These are phyloP conservation scores for Ophiorrhiza pumila DNA, from an alignment of 257 asterid genomes.

Conservation along the genomic window DNA sequence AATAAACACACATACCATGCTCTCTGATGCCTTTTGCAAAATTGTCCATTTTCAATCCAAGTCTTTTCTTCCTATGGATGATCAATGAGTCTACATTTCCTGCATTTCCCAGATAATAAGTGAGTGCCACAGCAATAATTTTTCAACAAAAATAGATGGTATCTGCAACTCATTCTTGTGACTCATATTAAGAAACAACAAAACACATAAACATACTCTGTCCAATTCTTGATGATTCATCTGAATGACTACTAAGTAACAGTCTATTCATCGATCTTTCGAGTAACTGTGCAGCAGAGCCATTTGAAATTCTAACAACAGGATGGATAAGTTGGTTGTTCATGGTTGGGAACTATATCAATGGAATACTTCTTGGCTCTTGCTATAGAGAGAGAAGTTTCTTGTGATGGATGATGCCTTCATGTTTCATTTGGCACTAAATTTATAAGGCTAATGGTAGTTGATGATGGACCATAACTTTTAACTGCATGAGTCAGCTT, in stretches of 20 bases:
- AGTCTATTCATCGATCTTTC: not conserved
- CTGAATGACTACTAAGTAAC: not conserved
- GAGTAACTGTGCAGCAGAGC: not conserved
- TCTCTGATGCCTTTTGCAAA: conserved; percentile 46
- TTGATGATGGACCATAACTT: conserved; percentile 3
- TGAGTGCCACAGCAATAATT: too few species aligned
- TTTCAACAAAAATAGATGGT: not conserved
- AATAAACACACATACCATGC: conserved; percentile 24
- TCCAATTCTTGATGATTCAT: not conserved
- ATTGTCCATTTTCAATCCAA: conserved; percentile 35
- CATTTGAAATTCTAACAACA: not conserved
- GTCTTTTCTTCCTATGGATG: conserved; percentile 31
- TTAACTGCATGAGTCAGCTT: conserved; percentile 15
- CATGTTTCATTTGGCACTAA: conserved; percentile 22
- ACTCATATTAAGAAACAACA: not conserved
- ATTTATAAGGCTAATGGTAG: not conserved
- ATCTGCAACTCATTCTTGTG: not conserved
- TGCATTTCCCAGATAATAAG: conserved; percentile 27
- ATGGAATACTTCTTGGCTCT: too few species aligned
- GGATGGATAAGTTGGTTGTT: not conserved
- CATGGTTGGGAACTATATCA: not conserved
- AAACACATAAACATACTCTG: not conserved
- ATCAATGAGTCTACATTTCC: conserved; percentile 25
- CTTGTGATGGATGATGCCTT: not conserved
- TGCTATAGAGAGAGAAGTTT: too few species aligned